Evolutionary conservation across 1,284 basidiomycete genomes (phyloP).

Genomic region (Trichosporon sp.): DNA sequence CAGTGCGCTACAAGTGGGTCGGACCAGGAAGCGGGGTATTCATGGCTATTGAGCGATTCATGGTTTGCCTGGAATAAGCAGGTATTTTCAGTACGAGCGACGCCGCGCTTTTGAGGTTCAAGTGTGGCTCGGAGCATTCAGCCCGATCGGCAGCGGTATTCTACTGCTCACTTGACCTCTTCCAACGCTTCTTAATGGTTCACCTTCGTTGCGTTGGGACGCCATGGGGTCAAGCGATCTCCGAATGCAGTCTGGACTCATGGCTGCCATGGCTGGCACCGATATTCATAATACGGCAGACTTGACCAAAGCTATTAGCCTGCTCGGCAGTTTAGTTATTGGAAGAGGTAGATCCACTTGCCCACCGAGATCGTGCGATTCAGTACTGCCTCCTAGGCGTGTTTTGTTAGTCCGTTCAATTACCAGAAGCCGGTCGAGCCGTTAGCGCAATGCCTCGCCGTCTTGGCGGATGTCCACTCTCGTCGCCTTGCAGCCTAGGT

Average conservation of each 20-base stretch:
- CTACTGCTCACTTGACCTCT: neutral
- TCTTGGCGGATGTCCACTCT: neutral
- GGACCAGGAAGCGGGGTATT: neutral
- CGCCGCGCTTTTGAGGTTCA: neutral
- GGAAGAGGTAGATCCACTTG: too few species aligned
- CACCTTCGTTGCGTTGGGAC: too few species aligned
- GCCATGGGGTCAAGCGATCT: too few species aligned
- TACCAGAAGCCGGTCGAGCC: neutral
- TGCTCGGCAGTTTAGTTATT: too few species aligned
- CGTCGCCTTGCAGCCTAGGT: too few species aligned
- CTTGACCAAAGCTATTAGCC: too few species aligned
- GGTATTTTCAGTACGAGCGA: neutral
- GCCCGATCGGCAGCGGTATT: neutral
- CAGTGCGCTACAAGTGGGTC: neutral
- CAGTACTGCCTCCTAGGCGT: neutral
- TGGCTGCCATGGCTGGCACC: too few species aligned
- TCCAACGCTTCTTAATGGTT: neutral
- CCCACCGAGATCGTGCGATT: neutral
- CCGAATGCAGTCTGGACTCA: too few species aligned
- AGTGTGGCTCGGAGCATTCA: slow-evolving; percentile 1
- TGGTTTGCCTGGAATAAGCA: neutral
- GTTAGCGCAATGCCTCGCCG: too few species aligned
- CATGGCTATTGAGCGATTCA: neutral
- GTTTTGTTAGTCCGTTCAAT: neutral
- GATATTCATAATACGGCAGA: too few species aligned